Base-by-base conservation (phyloP, 2,329 filamentous ascomycete genomes). In the Harringtonia lauricola region DNA sequence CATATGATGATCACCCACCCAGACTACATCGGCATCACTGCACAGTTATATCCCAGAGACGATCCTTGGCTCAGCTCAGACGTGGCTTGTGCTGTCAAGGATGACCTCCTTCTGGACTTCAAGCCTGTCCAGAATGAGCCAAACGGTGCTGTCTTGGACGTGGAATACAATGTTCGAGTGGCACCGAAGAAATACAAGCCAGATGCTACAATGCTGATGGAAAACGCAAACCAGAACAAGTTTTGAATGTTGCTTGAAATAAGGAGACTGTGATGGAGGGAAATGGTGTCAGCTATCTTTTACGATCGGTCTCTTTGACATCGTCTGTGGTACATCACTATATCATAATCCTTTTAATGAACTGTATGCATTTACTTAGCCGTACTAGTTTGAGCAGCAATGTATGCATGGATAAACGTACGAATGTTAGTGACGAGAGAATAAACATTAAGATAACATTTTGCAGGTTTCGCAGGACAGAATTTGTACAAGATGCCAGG, bases 41-140 rank as follows among this genome's bases (percentile, higher is more conserved):
- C 80, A 0, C 80, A 85, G 55, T 79, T 84, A 45, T 85, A 83
- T 54, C 76, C 82, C 55, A 64, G 68, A 40, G 63, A 68, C 45
- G 70, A 74, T 58, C 65, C 71, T 43, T 79, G 81, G 50, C 64
- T 83, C 3, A 48, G 50, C 9, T 56, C 64, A 4, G 63, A 66
- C 47, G 61, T 61, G 0, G 62, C 63, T 4, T 64, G 59, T 26
- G 63, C 62, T 10, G 63, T 66, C 24, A 65, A 65, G 51, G 55
- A 60, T 15, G 58, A 58, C 17, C 50, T 66, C 12, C 40, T 64
- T 5, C 55, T 64, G 1, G 56, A 65, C 38, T 66, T 66, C 46
- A 54, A 54, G 37, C 60, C 59, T 2, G 34, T 58, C 15, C 39
- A 57, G 2, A 19, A 42, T 18, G 44, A 46, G 2, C 39, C 55